phyloP scores from a whole-genome alignment of 495 filamentous ascomycete species.

The Cercophora scortea region DNA sequence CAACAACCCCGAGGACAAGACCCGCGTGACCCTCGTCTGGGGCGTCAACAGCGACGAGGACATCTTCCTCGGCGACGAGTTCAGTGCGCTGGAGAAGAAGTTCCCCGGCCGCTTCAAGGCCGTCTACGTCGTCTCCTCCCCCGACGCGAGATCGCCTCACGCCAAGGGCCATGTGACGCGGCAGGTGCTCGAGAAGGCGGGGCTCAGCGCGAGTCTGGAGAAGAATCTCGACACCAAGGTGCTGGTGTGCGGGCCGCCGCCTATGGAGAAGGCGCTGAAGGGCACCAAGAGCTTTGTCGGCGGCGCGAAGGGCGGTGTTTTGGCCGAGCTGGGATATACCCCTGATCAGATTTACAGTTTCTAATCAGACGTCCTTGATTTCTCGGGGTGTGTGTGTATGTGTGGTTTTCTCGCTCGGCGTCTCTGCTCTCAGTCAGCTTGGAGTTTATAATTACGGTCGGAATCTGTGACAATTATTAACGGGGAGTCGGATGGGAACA shows the following conservation, averaged over 20 bases:
- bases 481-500: no score
- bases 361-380: slow-evolving; percentile 11
- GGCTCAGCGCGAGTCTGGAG: slow-evolving; percentile 25
- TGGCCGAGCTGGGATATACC: slow-evolving; percentile 43
- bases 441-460: no score
- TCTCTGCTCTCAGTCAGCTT: no score
- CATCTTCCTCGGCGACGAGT: slow-evolving; percentile 48
- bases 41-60: slow-evolving; percentile 58
- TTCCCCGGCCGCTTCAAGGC: slow-evolving; percentile 52
- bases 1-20: slow-evolving; percentile 52
- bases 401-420: no score
- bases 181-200: slow-evolving; percentile 45
- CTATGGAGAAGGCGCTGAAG: slow-evolving; percentile 51
- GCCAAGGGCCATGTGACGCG: slow-evolving; percentile 50
- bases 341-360: slow-evolving; percentile 51
- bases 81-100: slow-evolving; percentile 42
- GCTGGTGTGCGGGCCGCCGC: slow-evolving; percentile 59
- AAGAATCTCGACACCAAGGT: slow-evolving; percentile 43
- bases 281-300: slow-evolving; percentile 25
- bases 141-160: slow-evolving; percentile 30
- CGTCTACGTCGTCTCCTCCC: slow-evolving; percentile 50
- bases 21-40: slow-evolving; percentile 56
- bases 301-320: slow-evolving; percentile 27
- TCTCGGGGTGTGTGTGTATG: no score
- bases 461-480: no score